Evolutionary conservation across 768 basidiomycete species (phyloP).

Genomic region (Harrya chromipes): DNA sequence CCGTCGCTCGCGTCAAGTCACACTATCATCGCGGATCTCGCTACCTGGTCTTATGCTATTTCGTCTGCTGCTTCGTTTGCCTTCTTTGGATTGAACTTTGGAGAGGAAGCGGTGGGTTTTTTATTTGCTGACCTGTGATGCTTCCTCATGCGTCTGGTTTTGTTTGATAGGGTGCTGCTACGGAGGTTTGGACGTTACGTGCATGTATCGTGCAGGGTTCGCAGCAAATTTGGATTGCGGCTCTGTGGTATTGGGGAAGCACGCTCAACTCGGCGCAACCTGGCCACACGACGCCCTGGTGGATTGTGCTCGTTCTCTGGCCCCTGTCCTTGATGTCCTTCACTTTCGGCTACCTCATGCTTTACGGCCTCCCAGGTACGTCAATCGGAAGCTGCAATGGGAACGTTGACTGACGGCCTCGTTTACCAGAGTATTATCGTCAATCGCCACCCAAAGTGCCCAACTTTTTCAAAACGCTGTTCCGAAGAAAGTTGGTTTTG

Average conservation of each 20-base stretch:
- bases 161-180: conserved; percentile 72
- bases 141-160: background rate
- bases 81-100: conserved; percentile 95
- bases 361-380: conserved; percentile 81
- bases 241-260: conserved; percentile 95
- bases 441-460: conserved; percentile 95
- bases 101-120: conserved; percentile 82
- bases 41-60: conserved; percentile 89
- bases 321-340: conserved; percentile 75
- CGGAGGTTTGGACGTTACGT: conserved; percentile 89
- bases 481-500: conserved; percentile 86
- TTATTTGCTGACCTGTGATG: background rate
- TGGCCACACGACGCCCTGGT: conserved; percentile 69
- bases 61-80: conserved; percentile 92
- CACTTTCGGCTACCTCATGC: conserved; percentile 77
- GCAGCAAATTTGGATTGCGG: conserved; percentile 95
- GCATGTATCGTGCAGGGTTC: conserved; percentile 94
- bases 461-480: conserved; percentile 84
- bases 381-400: background rate
- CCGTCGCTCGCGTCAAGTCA: conserved; percentile 57
- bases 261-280: conserved; percentile 57
- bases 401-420: conserved; percentile 3
- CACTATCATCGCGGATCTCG: conserved; percentile 64
- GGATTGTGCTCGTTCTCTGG: conserved; percentile 80
- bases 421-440: conserved; percentile 69